Percentiles rank a stretch among this genome's conserved stretches.
Conservation (phyloP, 805 yeast species). For the Pichia ethanolica region DNA sequence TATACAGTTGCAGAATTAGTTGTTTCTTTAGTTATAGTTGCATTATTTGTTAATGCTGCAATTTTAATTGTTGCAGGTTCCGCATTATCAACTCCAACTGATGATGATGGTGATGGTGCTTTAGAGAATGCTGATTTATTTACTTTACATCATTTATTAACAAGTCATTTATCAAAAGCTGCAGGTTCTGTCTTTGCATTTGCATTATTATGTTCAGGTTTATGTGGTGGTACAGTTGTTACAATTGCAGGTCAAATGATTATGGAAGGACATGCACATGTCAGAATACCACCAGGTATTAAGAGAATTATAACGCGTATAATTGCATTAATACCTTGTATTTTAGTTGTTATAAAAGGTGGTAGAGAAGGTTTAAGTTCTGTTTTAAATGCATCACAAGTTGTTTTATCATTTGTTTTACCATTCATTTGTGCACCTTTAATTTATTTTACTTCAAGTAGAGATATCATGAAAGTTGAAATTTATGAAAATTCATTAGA, state of each 20-base stretch:
- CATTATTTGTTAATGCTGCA: conserved; percentile 87
- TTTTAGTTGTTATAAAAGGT: conserved; percentile 58
- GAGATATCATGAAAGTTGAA: conserved; percentile 31
- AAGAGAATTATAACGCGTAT: conserved; percentile 73
- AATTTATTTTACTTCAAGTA: conserved; percentile 69
- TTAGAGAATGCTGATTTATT: conserved; percentile 75
- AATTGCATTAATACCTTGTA: conserved; percentile 81
- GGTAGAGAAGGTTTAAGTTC: conserved; percentile 79
- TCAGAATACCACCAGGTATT: conserved; percentile 77
- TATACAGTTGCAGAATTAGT: conserved; percentile 79
- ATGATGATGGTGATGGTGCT: conserved; percentile 44
- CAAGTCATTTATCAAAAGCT: conserved; percentile 64
- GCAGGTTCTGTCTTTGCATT: conserved; percentile 88
- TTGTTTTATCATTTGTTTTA: conserved; percentile 66
- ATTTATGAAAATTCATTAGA: conserved; percentile 5
- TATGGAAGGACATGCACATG: conserved; percentile 77
- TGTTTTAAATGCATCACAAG: conserved; percentile 76
- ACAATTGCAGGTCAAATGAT: conserved; percentile 93
- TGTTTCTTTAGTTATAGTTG: conserved; percentile 76
- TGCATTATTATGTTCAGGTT: conserved; percentile 86
- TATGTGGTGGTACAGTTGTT: conserved; percentile 90
- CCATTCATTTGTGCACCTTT: conserved; percentile 89
- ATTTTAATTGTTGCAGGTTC: conserved; percentile 90
- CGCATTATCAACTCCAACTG: conserved; percentile 44
- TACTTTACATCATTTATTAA: conserved; percentile 67